phyloP scores from a whole-genome alignment of 2,329 filamentous ascomycete genomes.

The Verruconis gallopava region DNA sequence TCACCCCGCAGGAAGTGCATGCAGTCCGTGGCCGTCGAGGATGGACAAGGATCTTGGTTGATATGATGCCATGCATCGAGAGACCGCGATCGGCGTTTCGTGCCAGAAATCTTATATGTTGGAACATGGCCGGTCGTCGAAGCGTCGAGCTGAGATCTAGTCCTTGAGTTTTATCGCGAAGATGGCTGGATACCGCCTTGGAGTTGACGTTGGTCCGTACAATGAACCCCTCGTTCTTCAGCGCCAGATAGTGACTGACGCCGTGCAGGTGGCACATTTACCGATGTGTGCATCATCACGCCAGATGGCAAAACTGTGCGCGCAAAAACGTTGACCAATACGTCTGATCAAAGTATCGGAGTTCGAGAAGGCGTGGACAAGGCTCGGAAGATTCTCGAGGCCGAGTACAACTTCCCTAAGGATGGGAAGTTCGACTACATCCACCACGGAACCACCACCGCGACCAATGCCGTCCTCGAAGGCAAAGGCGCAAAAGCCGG shows the following conservation, averaged over 20 bases:
- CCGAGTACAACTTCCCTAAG: slow-evolving; percentile 25
- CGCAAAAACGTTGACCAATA: slow-evolving; percentile 34
- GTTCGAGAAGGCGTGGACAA: slow-evolving; percentile 34
- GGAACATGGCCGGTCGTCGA: too few species aligned
- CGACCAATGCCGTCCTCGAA: slow-evolving; percentile 38
- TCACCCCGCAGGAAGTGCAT: too few species aligned
- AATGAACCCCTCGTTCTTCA: slow-evolving; percentile 24
- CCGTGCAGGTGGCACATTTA: background rate
- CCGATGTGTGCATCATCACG: slow-evolving; percentile 36
- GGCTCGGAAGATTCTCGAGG: slow-evolving; percentile 26
- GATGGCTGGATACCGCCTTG: slow-evolving; percentile 14
- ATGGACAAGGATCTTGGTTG: too few species aligned
- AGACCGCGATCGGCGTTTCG: too few species aligned
- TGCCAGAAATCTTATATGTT: too few species aligned
- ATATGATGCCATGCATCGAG: too few species aligned
- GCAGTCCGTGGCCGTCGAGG: too few species aligned
- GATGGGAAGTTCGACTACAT: slow-evolving; percentile 34
- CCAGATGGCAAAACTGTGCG: slow-evolving; percentile 31
- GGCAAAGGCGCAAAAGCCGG: slow-evolving; percentile 36
- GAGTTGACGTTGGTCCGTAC: slow-evolving; percentile 17
- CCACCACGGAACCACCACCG: slow-evolving; percentile 38
- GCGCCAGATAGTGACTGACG: slow-evolving; percentile 14
- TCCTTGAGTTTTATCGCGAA: too few species aligned
- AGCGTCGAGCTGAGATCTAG: too few species aligned
- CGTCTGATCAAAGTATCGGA: slow-evolving; percentile 34